A percentile compares a stretch with the other conserved stretches of the same genome.
Evolutionary conservation across 495 filamentous ascomycete genomes (phyloP).

Genomic region (Talaromyces trachyspermus): DNA sequence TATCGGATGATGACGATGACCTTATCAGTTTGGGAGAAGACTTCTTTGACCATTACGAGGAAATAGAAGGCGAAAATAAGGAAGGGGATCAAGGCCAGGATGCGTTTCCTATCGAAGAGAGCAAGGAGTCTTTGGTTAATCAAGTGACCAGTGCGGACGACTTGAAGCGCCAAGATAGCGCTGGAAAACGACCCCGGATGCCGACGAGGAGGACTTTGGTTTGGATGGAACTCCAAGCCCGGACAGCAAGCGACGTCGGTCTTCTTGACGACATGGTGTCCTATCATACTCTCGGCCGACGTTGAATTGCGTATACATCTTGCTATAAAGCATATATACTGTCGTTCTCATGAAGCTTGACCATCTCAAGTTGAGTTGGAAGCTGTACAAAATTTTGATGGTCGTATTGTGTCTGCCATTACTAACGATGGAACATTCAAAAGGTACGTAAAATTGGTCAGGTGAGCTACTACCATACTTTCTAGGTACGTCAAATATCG

Average conservation of each 20-base stretch:
- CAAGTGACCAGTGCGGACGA: conserved; percentile 13
- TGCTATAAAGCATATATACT: too few relatives aligned
- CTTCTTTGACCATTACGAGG: conserved; percentile 18
- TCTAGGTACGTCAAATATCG: conserved; percentile 1
- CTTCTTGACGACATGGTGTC: conserved; percentile 15
- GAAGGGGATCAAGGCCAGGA: background rate
- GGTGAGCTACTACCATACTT: background rate
- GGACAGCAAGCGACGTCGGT: conserved; percentile 24
- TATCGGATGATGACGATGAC: conserved; percentile 26
- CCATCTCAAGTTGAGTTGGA: too few relatives aligned
- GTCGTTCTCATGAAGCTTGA: too few relatives aligned
- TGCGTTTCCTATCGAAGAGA: conserved; percentile 5
- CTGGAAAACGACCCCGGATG: conserved; percentile 23
- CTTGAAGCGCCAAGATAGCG: conserved; percentile 8
- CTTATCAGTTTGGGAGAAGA: conserved; percentile 27
- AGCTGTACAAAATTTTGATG: too few relatives aligned
- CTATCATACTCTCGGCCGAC: background rate
- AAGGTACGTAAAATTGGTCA: background rate
- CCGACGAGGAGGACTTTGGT: conserved; percentile 23
- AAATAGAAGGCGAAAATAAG: background rate
- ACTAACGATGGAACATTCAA: too few relatives aligned
- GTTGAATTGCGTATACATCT: too few relatives aligned
- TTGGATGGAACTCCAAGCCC: conserved; percentile 18
- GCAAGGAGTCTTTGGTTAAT: too few relatives aligned
- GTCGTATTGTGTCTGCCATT: too few relatives aligned